Percentiles rank a stretch among this genome's conserved stretches.
These are phyloP conservation scores for Trichoderma sp. DNA, from an alignment of 2,329 filamentous ascomycete species.

Conservation along the genomic window DNA sequence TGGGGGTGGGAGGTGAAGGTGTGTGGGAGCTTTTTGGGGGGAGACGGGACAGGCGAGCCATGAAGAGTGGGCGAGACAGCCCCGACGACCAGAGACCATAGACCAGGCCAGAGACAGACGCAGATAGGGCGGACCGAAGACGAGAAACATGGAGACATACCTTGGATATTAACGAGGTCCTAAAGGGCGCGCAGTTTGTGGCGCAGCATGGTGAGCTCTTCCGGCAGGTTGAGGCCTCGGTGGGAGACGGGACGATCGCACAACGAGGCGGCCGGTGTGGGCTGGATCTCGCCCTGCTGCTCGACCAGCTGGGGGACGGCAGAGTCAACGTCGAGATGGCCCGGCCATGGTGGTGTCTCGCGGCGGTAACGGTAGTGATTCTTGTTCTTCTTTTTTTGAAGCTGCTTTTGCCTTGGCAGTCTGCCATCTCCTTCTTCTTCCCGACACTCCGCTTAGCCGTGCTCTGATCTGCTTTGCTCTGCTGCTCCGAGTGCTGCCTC, in stretches of 20 bases:
- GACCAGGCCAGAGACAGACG: background rate
- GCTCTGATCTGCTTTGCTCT: background rate
- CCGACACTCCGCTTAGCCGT: background rate
- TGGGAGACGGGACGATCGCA: conserved; percentile 49
- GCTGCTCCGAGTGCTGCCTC: background rate
- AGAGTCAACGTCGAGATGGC: conserved; percentile 23
- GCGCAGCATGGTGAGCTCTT: conserved; percentile 58
- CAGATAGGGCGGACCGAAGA: conserved; percentile 22
- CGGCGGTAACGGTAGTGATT: background rate
- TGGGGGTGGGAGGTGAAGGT: conserved; percentile 20
- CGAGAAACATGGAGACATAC: conserved; percentile 42
- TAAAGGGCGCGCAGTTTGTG: conserved; percentile 57
- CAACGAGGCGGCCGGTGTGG: conserved; percentile 52
- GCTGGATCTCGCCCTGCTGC: conserved; percentile 57
- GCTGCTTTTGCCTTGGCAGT: background rate
- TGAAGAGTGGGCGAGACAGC: background rate
- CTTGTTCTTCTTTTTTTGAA: background rate
- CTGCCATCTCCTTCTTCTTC: background rate
- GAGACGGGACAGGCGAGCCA: background rate
- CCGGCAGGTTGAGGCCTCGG: conserved; percentile 45
- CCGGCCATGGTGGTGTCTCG: background rate
- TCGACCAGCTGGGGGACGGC: conserved; percentile 47
- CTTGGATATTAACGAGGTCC: conserved; percentile 51
- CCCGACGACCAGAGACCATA: too few species aligned
- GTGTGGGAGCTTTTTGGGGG: conserved; percentile 17